phyloP scores from a whole-genome alignment of 768 basidiomycete species.

The Trametes meyenii region DNA sequence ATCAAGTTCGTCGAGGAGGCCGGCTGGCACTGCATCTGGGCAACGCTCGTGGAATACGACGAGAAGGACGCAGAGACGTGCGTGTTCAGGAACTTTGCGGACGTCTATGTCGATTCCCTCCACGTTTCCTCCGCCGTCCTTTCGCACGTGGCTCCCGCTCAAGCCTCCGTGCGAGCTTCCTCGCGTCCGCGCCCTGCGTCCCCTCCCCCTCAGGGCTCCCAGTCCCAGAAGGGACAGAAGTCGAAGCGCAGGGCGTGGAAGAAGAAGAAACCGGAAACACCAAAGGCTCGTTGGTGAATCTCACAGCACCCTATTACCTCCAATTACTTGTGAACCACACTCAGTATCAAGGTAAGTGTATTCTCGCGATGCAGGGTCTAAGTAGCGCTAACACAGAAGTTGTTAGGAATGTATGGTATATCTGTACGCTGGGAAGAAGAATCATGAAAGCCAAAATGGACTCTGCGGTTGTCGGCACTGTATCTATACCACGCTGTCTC shows the following conservation, averaged over 20 bases:
- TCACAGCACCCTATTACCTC: background rate
- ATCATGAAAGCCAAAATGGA: slow-evolving; percentile 5
- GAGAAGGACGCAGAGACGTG: slow-evolving; percentile 35
- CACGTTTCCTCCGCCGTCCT: slow-evolving; percentile 31
- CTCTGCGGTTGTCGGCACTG: background rate
- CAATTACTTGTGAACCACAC: background rate
- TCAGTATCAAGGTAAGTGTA: background rate
- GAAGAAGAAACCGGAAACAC: slow-evolving; percentile 14
- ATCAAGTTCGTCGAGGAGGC: slow-evolving; percentile 54
- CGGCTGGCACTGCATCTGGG: slow-evolving; percentile 70
- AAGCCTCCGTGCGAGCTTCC: background rate
- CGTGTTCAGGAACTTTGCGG: slow-evolving; percentile 59
- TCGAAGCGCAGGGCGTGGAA: slow-evolving; percentile 3
- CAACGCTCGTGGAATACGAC: slow-evolving; percentile 57
- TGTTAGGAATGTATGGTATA: background rate
- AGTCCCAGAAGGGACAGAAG: background rate
- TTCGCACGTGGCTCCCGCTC: background rate
- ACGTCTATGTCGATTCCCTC: slow-evolving; percentile 56
- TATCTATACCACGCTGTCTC: slow-evolving; percentile 21
- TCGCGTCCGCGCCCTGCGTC: background rate
- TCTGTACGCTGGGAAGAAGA: background rate
- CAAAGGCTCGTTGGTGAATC: slow-evolving; percentile 17
- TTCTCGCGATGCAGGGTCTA: background rate
- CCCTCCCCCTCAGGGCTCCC: background rate
- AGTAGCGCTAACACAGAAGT: background rate